Evolutionary conservation across 805 yeast species (phyloP).

Genomic region (Hanseniaspora clermontiae): DNA sequence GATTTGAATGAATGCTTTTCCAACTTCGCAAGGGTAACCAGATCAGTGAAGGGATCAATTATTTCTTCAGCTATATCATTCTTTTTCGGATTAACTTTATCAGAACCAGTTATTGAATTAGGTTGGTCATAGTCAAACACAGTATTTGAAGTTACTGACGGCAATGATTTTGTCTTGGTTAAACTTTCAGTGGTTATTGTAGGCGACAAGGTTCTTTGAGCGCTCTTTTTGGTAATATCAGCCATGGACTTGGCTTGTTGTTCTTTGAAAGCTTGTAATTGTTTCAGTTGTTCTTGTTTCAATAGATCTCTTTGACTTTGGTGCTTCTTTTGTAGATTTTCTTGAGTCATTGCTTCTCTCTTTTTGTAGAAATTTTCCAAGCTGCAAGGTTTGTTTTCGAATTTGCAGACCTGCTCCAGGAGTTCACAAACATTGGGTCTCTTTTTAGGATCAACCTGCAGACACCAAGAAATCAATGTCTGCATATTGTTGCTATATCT

Average conservation of each 20-base stretch:
- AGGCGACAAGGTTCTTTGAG: background rate
- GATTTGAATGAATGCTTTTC: background rate
- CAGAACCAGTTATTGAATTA: background rate
- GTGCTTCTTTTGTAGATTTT: conserved; percentile 8
- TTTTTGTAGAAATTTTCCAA: conserved; percentile 29
- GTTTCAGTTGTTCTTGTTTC: conserved; percentile 3
- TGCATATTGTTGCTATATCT: conserved; percentile 49
- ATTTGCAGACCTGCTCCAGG: conserved; percentile 51
- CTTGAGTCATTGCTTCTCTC: conserved; percentile 18
- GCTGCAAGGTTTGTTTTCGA: conserved; percentile 41
- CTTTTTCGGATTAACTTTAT: background rate
- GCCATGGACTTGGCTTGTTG: background rate
- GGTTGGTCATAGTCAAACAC: background rate
- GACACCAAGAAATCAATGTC: conserved; percentile 46
- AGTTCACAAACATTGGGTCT: conserved; percentile 67
- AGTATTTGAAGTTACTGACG: background rate
- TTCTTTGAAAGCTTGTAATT: conserved; percentile 7
- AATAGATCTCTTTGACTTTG: conserved; percentile 10
- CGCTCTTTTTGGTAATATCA: background rate
- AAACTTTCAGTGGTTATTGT: background rate
- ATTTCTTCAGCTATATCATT: background rate
- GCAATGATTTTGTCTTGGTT: background rate
- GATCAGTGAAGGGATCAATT: conserved; percentile 7
- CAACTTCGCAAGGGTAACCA: conserved; percentile 7
- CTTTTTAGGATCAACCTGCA: conserved; percentile 53